Evolutionary conservation across 495 filamentous ascomycete species (phyloP), one percentile per base, ranked within the genome.

Genomic region (Penicillium alfredii): DNA sequence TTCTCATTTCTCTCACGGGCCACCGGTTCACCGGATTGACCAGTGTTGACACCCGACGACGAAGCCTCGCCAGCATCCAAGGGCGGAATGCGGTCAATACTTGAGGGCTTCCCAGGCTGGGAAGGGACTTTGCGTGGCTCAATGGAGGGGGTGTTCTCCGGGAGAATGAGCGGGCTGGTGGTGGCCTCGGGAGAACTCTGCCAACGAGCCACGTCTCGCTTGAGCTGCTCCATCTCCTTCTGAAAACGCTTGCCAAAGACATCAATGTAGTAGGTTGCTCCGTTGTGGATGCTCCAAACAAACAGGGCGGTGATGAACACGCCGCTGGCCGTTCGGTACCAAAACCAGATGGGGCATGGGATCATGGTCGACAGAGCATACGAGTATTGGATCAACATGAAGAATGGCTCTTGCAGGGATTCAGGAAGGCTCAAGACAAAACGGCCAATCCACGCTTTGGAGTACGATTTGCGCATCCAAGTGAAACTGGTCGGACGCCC

Each of bases 401-500:
- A 98, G 4, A 86, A 84, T 2, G 82, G 68, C 53, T 95, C 89
- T 53, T 98, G 92, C 27, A 94, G 61, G 4, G 60, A 45, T 2
- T 75, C 61, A 2, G 93, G 92, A 3, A 94, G 76, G 10, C 73
- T 71, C 13, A 95, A 72, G 12, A 98, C 88, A 35, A 93, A 44
- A 46, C 80, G 82, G 17, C 92, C 92, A 44, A 98, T 84, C 81
- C 80, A 87, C 12, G 78, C 80, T 50, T 87, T 88, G 25, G 80
- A 74, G 64, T 95, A 98, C 2, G 84, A 89, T 42, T 78, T 79
- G 35, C 89, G 87, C 17, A 98, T 77, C 93, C 93, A 98, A 40
- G 93, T 97, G 60, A 94, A 98, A 31, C 85, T 92, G 7, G 92
- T 98, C 12, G 89, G 93, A 1, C 90, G 83, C 5, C 92, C 92